phyloP scores from a whole-genome alignment of 169 alveolate species.

The Plasmodium coatneyi region DNA sequence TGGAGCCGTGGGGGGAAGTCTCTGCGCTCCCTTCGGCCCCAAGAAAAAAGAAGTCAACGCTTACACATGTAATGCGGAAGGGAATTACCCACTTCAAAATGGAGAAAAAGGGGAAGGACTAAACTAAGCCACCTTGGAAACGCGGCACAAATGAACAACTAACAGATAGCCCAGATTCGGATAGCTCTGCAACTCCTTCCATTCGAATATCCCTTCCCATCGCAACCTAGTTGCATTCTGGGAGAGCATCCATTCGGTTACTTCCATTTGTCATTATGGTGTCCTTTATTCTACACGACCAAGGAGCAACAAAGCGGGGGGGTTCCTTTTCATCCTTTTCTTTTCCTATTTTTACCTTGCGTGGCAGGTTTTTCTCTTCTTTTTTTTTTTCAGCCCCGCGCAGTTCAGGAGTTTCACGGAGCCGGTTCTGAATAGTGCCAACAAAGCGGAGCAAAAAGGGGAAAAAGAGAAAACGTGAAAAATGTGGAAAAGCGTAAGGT shows the following conservation, averaged over 20 bases:
- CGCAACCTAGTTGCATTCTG: neutral
- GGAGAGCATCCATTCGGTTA: neutral
- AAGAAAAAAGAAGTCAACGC: neutral
- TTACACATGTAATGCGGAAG: neutral
- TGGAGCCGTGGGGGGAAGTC: neutral
- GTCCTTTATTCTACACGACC: neutral
- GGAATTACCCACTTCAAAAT: neutral
- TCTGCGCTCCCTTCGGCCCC: neutral
- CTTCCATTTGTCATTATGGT: neutral
- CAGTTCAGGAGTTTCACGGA: conserved; percentile 56
- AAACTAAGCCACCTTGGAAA: neutral
- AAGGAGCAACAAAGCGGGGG: neutral
- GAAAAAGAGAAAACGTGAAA: neutral
- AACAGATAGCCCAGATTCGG: neutral
- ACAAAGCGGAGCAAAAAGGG: neutral
- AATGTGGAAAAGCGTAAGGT: neutral
- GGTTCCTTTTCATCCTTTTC: neutral
- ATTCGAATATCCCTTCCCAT: neutral
- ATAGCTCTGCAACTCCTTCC: neutral
- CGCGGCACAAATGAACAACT: conserved; percentile 1
- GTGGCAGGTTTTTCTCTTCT: conserved; percentile 35
- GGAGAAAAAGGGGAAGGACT: neutral
- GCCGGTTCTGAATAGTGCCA: conserved; percentile 36
- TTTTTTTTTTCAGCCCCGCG: conserved; percentile 62
- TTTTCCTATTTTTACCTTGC: conserved; percentile 1